A percentile compares a stretch with the other conserved stretches of the same genome.
Conservation (phyloP, 495 filamentous ascomycete species). For the Tuber brumale region DNA sequence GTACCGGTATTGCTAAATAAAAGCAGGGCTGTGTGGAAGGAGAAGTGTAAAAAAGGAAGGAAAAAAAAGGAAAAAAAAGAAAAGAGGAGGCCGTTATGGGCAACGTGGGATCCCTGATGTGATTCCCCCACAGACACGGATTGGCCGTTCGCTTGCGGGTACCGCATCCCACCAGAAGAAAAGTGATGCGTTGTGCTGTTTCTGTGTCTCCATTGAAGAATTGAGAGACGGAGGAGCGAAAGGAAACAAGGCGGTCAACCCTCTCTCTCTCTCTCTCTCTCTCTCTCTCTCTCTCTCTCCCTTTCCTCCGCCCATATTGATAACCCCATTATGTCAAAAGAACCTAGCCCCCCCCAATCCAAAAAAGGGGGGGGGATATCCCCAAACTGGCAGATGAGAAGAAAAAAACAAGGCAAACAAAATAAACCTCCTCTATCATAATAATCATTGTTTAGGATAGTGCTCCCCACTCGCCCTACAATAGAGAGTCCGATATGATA, state of each 20-base stretch:
- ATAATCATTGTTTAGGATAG: background rate
- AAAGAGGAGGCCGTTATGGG: background rate
- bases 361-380: background rate
- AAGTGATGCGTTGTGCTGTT: background rate
- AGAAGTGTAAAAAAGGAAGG: background rate
- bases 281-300: too few relatives aligned
- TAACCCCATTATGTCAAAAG: background rate
- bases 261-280: too few relatives aligned
- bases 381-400: background rate
- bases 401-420: background rate
- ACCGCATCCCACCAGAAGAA: background rate
- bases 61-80: background rate
- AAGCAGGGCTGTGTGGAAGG: background rate
- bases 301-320: background rate
- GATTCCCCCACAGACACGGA: background rate
- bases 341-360: too few relatives aligned
- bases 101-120: background rate
- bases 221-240: background rate
- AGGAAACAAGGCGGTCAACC: background rate
- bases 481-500: background rate
- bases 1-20: background rate
- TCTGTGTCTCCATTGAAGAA: background rate
- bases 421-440: background rate
- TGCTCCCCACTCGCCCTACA: background rate
- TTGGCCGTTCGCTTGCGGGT: background rate